Conservation (phyloP, 2,329 filamentous ascomycete species). For the Colletotrichum plurivorum region DNA sequence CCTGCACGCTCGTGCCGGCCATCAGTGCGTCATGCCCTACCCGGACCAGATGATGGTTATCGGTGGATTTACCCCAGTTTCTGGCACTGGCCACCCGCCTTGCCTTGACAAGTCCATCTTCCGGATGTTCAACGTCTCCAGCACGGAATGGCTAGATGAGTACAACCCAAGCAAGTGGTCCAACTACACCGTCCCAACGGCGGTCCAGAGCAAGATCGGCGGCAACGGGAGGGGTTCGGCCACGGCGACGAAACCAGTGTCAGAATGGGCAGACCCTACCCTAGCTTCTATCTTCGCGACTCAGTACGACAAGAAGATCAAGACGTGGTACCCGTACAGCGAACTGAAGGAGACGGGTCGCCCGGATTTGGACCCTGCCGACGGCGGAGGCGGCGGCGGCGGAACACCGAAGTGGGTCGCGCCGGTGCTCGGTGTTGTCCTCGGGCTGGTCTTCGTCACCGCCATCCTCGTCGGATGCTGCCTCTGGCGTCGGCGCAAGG, state of each 20-base stretch:
- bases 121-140: conserved; percentile 81
- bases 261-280: conserved; percentile 64
- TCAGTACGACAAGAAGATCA: conserved; percentile 71
- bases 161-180: conserved; percentile 77
- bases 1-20: conserved; percentile 75
- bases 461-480: conserved; percentile 65
- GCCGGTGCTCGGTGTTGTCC: conserved; percentile 73
- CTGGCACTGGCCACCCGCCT: conserved; percentile 42
- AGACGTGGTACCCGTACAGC: conserved; percentile 73
- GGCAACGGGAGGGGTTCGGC: conserved; percentile 77
- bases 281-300: conserved; percentile 69
- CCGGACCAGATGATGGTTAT: conserved; percentile 86
- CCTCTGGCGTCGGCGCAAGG: conserved; percentile 65
- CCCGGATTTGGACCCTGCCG: conserved; percentile 31
- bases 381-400: conserved; percentile 44
- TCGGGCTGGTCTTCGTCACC: conserved; percentile 70
- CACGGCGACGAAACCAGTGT: conserved; percentile 75
- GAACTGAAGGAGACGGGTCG: conserved; percentile 48
- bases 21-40: conserved; percentile 82
- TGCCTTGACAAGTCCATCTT: conserved; percentile 69
- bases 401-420: conserved; percentile 70
- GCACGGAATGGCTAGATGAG: conserved; percentile 75
- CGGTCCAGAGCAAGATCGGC: conserved; percentile 76
- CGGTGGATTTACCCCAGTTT: conserved; percentile 71
- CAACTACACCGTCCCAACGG: conserved; percentile 78